Evolutionary conservation across 2,329 filamentous ascomycete genomes (phyloP), one percentile per base, ranked within the genome.

Genomic region (Exophiala phaeomuriformis): DNA sequence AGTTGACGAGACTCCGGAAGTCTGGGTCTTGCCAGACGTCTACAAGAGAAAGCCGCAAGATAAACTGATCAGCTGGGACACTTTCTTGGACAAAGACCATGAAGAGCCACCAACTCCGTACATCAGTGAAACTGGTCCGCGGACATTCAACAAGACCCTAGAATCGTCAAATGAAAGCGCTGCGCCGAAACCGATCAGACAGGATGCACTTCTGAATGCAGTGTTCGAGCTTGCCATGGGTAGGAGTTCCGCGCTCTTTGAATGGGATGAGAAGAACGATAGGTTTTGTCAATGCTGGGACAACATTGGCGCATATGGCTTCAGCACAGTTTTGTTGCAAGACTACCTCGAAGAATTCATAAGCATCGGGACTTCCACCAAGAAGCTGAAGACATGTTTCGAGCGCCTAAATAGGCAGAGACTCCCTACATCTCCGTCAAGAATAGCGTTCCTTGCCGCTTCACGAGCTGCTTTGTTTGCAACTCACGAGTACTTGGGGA

Each of bases 261-360:
- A 63, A 4, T 75, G 70, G 61, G 66, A 74, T 55, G 62, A 67
- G 45, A 55, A 64, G 44, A 61, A 60, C 3, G 62, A 56, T 19
- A 61, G 47, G n/a, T 74, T 75, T 49, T 67, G 69, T 37, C 71
- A 68, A 37, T 66, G 67, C 3, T 65, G 78, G 35, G 62, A 68
- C 3, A 67, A 75, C 49, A 67, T 75, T 1, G 68, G 75, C 1
- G 67, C 79, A 31, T 75, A 75, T 2, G 81, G 80, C 2, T 59
- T 58, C 47, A 63, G 56, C 47, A 32, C 43, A 19, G 39, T 27
- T 19, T 32, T 61, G 9, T 36, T 59, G 4, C 30, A 44, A 30
- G 46, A 41, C 9, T 44, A 49, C 19, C 53, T 55, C n/a, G 51
- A 52, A n/a, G 39, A 30, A 29, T 48, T 58, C 19, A 37, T 41